Evolutionary conservation across 2,329 filamentous ascomycete genomes (phyloP).

Genomic region (Falciphora oryzae): DNA sequence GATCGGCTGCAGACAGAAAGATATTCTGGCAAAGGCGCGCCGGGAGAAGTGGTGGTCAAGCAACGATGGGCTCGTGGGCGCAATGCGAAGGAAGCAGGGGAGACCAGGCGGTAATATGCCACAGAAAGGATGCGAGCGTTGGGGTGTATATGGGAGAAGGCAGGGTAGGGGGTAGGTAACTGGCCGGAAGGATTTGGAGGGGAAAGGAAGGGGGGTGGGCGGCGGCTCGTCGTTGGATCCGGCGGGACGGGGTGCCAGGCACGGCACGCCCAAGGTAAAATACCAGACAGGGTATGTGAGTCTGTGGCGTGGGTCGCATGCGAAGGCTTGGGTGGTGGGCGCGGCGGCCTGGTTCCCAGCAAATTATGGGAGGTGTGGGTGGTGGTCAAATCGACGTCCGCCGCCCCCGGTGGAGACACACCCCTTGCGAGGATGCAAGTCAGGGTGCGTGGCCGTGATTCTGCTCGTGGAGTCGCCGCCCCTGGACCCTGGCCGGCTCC

Average conservation of each 20-base stretch:
- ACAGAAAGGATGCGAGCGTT: constrained; percentile 1
- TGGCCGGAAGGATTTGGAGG: constrained; percentile 2
- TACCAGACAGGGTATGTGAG: constrained; percentile 13
- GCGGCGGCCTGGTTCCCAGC: not conserved
- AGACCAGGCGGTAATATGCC: constrained; percentile 5
- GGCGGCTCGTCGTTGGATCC: constrained; percentile 6
- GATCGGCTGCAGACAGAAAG: constrained; percentile 9
- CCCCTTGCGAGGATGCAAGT: not conserved
- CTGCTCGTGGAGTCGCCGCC: constrained; percentile 4
- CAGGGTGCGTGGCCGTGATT: constrained; percentile 1
- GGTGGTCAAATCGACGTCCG: not conserved
- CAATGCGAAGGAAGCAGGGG: constrained; percentile 3
- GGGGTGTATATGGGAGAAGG: constrained; percentile 3
- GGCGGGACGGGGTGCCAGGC: not conserved
- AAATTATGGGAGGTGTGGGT: not conserved
- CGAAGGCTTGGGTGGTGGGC: constrained; percentile 4
- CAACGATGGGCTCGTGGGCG: not conserved
- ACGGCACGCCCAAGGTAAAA: not conserved
- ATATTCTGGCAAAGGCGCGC: not conserved
- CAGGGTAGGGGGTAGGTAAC: constrained; percentile 4
- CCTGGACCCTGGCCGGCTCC: constrained; percentile 9
- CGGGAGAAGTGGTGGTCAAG: not conserved
- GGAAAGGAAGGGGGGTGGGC: constrained; percentile 2
- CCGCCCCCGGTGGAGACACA: not conserved
- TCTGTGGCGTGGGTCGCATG: constrained; percentile 7